Base-by-base conservation (phyloP, 371 early-diverging fungal species). In the Apophysomyces elegans region DNA sequence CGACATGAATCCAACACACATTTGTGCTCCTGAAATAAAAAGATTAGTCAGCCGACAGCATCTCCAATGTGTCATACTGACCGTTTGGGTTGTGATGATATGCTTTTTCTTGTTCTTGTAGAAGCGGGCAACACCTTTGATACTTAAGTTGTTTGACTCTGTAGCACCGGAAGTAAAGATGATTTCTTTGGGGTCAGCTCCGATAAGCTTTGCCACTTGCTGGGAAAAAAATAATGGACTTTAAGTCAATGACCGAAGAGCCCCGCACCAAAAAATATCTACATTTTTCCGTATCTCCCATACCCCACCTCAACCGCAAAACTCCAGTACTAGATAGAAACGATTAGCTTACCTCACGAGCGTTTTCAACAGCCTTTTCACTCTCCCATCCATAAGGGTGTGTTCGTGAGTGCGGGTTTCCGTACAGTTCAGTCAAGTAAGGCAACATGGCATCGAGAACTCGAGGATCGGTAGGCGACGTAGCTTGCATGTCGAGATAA, bases 161-260 rank as follows among this genome's bases (percentile, higher is more conserved):
- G 99, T 99, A 13, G 99, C 99, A 18, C 99, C 99, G 35, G 95
- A 94, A 21, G 99, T 99, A 70, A 99, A 99, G 54, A 99, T 86
- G 58, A 99, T 94, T 83, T 99, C 99, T 79, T 98, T 98, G 35
- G 98, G 89, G 81, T 99, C 96, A 16, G 98, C 97, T 57, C 93
- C 92, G 69, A 99, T 95, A 64, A 99, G 78, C 56, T 80, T 75
- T 1, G 99, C 99, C 16, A 99, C 88, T 67, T 99, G 85, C 91
- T 93, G 79, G 56, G 59, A 67, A 59, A 59, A 61, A 18, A 18
- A 18, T 0, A 12, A 58, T 7, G 26, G 35, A 62, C 32, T 39
- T 59, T 43, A 58, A 36, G 13, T 41, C 43, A n/a, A 61, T 44
- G 47, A 67, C 62, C 66, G 57, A 58, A 39, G 43, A 8, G 18